Evolutionary conservation across 2,329 filamentous ascomycete species (phyloP).

Genomic region (Botryotinia narcissicola): DNA sequence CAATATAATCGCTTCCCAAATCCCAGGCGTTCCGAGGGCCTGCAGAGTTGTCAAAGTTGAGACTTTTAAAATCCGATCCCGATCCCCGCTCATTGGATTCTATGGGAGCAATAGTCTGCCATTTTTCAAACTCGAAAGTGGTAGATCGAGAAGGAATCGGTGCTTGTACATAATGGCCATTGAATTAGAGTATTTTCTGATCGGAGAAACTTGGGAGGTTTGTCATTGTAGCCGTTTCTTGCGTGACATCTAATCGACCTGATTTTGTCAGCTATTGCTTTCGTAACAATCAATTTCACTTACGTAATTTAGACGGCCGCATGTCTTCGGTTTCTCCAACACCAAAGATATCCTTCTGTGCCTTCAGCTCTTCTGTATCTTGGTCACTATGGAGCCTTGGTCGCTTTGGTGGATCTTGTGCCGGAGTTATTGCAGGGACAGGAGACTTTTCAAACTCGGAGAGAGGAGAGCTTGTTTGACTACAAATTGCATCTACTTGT

Average conservation of each 20-base stretch:
- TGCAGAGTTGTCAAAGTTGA: not conserved
- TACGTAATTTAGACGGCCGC: not conserved
- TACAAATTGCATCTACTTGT: not conserved
- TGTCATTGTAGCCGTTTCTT: not conserved
- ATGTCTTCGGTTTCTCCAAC: not conserved
- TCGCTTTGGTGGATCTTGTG: not conserved
- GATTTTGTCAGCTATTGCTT: not conserved
- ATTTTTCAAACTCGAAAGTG: not conserved
- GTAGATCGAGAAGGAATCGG: not conserved
- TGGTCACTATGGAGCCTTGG: not conserved
- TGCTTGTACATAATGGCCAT: not conserved
- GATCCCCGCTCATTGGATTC: slow-evolving; percentile 5
- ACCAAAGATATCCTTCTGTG: not conserved
- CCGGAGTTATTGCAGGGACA: not conserved
- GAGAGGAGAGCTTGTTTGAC: not conserved
- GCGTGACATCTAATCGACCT: not conserved
- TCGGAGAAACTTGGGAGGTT: not conserved
- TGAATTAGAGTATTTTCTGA: not conserved
- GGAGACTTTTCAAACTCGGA: not conserved
- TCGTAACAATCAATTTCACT: not conserved
- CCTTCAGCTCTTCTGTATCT: not conserved
- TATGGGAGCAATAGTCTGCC: not conserved
- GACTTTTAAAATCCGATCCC: not conserved
- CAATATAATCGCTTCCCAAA: not conserved
- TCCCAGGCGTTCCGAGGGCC: not conserved